Evolutionary conservation across 2,329 filamentous ascomycete species (phyloP), one percentile per base, ranked within the genome.

Genomic region (Trichoderma endophyticum): DNA sequence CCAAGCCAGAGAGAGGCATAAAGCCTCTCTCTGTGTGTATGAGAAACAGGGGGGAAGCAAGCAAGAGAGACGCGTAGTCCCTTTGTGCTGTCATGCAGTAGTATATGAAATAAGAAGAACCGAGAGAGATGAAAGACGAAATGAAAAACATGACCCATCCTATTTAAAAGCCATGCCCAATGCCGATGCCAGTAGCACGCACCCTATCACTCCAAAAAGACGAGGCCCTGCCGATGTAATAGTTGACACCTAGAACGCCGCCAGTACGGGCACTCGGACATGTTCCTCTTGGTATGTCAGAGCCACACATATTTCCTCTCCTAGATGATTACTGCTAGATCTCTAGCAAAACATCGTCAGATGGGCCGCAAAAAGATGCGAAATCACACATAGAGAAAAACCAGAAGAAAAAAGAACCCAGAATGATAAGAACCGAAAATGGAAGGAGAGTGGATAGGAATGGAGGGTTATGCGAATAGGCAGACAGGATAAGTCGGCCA

Each of bases 61-160:
- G 12, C 34, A 60, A 34, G 51, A 68, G 30, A 32, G 34, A 68
- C 65, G n/a, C 26, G 24, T n/a, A 61, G 34, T 21, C 56, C 11
- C 63, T 63, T 69, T 26, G 57, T 77, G 75, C 76, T 76, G 78
- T 77, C 76, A 71, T 61, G 51, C 43, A 73, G 30, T 62, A 71
- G 30, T 62, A 24, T 63, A 56, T 36, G 39, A 73, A 72, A 72
- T 75, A 76, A 76, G 72, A 74, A 72, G 66, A 73, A 61, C 70
- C 65, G 74, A 73, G 71, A 75, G 39, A 75, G 59, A 67, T 24
- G 68, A 73, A 59, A 70, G 65, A 51, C 73, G 73, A 72, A 43
- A 26, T 70, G 73, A 34, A 36, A 43, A 66, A 28, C 63, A 30
- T 70, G 57, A 74, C 54, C 72, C 59, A 73, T 70, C 73, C 67